These are phyloP conservation scores for Exsudoporus frostii DNA, from an alignment of 768 basidiomycete genomes.

Conservation along the genomic window DNA sequence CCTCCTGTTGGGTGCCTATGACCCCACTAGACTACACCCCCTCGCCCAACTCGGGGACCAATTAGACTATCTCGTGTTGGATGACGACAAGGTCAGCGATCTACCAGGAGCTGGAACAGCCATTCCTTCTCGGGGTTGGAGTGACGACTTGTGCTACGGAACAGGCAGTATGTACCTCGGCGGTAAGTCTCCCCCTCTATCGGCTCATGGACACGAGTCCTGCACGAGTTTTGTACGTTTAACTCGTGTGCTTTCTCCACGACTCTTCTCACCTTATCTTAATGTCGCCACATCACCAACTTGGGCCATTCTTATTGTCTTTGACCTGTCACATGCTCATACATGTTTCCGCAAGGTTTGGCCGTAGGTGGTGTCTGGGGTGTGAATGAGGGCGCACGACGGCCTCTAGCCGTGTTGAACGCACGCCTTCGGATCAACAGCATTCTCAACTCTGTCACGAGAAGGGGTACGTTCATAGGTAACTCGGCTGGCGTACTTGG, in stretches of 20 bases:
- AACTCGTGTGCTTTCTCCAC: slow-evolving; percentile 44
- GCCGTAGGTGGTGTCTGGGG: slow-evolving; percentile 95
- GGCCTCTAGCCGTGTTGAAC: slow-evolving; percentile 85
- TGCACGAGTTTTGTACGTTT: slow-evolving; percentile 45
- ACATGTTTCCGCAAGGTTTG: slow-evolving; percentile 70
- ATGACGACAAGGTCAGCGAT: slow-evolving; percentile 93
- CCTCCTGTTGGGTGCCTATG: slow-evolving; percentile 83
- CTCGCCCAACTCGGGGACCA: slow-evolving; percentile 89
- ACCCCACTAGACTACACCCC: slow-evolving; percentile 91
- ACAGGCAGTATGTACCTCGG: slow-evolving; percentile 98
- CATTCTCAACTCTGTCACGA: slow-evolving; percentile 92
- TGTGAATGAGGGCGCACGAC: slow-evolving; percentile 85
- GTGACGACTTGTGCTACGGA: slow-evolving; percentile 98
- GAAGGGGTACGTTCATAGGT: slow-evolving; percentile 96
- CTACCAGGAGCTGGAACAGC: slow-evolving; percentile 89
- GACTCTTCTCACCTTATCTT: slow-evolving; percentile 69
- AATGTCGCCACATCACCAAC: slow-evolving; percentile 50
- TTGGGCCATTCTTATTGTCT: slow-evolving; percentile 77
- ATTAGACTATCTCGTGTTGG: slow-evolving; percentile 92
- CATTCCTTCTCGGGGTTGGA: slow-evolving; percentile 94
- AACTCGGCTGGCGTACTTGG: slow-evolving; percentile 98
- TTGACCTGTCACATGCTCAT: slow-evolving; percentile 74
- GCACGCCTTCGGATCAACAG: slow-evolving; percentile 92
- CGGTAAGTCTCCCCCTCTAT: slow-evolving; percentile 74
- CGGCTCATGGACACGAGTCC: slow-evolving; percentile 46